Conservation (phyloP, 2,329 filamentous ascomycete species). For the Neofusicoccum sp. region DNA sequence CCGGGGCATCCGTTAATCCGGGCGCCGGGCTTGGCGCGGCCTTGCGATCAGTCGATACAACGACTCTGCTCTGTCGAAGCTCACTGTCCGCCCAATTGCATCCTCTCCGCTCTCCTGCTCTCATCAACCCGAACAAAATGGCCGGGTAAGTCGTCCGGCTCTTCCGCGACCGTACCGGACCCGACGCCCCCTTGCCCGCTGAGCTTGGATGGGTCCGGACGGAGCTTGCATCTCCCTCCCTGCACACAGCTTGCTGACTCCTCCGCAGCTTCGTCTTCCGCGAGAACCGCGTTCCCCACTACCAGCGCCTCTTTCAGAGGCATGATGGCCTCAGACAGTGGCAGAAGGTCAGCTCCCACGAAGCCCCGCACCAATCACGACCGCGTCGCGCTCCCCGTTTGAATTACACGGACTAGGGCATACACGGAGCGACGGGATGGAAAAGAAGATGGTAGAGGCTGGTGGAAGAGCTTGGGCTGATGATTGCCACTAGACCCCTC, state of each 20-base stretch:
- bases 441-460: not conserved
- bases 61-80: slow-evolving; percentile 1
- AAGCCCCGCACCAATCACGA: not conserved
- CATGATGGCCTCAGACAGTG: slow-evolving; percentile 72
- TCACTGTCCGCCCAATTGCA: slow-evolving; percentile 16
- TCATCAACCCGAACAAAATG: slow-evolving; percentile 15
- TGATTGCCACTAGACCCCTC: slow-evolving; percentile 52
- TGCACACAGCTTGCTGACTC: slow-evolving; percentile 16
- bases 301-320: slow-evolving; percentile 73
- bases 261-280: slow-evolving; percentile 60
- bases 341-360: slow-evolving; percentile 62
- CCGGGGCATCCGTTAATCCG: not conserved
- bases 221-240: not conserved
- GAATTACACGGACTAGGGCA: slow-evolving; percentile 3
- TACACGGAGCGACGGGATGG: not conserved
- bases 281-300: slow-evolving; percentile 71
- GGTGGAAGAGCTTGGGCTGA: slow-evolving; percentile 16
- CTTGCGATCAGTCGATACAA: slow-evolving; percentile 14
- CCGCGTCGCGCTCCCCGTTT: not conserved
- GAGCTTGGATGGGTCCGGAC: not conserved
- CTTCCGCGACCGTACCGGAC: not conserved
- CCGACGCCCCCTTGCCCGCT: not conserved
- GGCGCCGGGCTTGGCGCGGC: not conserved
- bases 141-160: slow-evolving; percentile 2
- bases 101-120: slow-evolving; percentile 6